phyloP scores from a whole-genome alignment of 208 protist species.

The Herpetomonas muscarum region DNA sequence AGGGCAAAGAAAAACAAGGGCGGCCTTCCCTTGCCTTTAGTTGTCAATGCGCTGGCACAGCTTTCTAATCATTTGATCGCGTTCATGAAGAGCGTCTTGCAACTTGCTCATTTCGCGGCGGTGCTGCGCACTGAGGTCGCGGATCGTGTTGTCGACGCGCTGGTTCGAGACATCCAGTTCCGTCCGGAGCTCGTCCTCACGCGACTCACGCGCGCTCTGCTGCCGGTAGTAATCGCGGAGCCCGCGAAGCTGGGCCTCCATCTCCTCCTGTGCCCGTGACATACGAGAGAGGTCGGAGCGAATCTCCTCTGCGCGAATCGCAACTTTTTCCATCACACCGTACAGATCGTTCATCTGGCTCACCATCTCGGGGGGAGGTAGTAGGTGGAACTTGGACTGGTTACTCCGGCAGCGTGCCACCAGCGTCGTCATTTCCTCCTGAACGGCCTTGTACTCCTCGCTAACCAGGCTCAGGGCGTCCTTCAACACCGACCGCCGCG shows the following conservation, averaged over 20 bases:
- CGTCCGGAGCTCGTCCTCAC: conserved; percentile 55
- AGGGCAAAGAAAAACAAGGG: no score
- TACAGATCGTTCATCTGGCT: conserved; percentile 83
- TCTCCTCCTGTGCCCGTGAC: conserved; percentile 51
- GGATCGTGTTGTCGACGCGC: conserved; percentile 37
- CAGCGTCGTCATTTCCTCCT: conserved; percentile 34
- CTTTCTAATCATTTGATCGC: conserved; percentile 60
- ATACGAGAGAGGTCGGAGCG: conserved; percentile 50
- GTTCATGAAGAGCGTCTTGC: conserved; percentile 49
- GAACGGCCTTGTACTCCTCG: conserved; percentile 51
- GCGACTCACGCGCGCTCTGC: conserved; percentile 19
- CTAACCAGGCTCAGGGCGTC: conserved; percentile 45
- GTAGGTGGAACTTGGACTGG: conserved; percentile 73
- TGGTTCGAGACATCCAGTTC: conserved; percentile 47
- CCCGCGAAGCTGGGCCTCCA: conserved; percentile 39
- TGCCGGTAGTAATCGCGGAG: conserved; percentile 62
- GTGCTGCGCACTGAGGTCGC: conserved; percentile 30
- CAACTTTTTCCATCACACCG: conserved; percentile 74
- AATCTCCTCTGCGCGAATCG: conserved; percentile 50
- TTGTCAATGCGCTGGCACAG: conserved; percentile 31
- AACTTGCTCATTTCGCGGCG: conserved; percentile 46
- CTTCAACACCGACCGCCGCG: conserved; percentile 32
- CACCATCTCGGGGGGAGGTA: conserved; percentile 82
- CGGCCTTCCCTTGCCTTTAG: no score
- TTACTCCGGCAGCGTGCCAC: conserved; percentile 28